These are phyloP conservation scores for Trametes maxima DNA, from an alignment of 768 basidiomycete genomes.

Conservation along the genomic window DNA sequence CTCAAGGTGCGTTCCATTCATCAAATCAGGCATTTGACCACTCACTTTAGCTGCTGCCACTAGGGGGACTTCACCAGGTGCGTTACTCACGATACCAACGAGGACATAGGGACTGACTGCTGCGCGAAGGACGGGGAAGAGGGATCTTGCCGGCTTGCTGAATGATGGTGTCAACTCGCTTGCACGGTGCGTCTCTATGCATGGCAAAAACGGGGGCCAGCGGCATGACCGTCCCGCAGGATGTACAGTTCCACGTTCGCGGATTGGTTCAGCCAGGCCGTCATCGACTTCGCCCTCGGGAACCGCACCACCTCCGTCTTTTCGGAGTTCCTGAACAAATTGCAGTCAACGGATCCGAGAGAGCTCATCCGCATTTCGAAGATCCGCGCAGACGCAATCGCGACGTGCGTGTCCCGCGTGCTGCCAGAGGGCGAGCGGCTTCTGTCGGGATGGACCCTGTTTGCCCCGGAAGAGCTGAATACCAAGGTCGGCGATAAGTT, in stretches of 20 bases:
- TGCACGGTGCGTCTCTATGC: conserved; percentile 53
- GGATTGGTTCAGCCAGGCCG: conserved; percentile 97
- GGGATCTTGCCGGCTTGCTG: conserved; percentile 87
- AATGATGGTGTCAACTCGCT: conserved; percentile 97
- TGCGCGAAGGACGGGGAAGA: conserved; percentile 80
- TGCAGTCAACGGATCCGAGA: conserved; percentile 90
- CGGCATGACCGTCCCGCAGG: conserved; percentile 37
- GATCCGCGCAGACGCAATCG: conserved; percentile 90
- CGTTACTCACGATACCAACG: not conserved
- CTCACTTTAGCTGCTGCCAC: conserved; percentile 8
- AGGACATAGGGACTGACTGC: conserved; percentile 6
- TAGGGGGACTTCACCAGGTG: conserved; percentile 90
- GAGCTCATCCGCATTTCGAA: conserved; percentile 87
- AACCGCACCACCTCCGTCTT: conserved; percentile 87
- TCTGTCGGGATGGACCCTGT: conserved; percentile 88
- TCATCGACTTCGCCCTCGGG: conserved; percentile 90
- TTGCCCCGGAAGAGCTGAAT: conserved; percentile 80
- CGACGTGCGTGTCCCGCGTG: conserved; percentile 71
- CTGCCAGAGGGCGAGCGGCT: conserved; percentile 54
- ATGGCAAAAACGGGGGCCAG: not conserved
- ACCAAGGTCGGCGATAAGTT: conserved; percentile 74
- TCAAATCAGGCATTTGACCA: not conserved
- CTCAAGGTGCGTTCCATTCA: conserved; percentile 65
- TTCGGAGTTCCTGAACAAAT: conserved; percentile 87
- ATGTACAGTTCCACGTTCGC: conserved; percentile 89